Evolutionary conservation across 2,329 filamentous ascomycete species (phyloP).

Genomic region (Penicillium sp.): DNA sequence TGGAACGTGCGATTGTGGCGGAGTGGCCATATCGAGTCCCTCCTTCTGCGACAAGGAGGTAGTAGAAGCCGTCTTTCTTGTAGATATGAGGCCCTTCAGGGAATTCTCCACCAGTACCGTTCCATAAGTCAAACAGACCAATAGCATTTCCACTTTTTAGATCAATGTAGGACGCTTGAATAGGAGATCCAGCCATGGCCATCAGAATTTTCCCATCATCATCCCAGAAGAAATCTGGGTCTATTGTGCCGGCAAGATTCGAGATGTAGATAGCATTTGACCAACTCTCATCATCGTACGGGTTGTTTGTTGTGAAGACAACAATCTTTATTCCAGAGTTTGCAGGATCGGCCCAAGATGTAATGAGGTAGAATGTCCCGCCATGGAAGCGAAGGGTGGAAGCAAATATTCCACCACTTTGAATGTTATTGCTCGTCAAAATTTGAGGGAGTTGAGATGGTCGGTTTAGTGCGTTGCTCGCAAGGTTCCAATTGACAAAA

Average conservation of each 20-base stretch:
- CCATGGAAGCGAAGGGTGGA: no score
- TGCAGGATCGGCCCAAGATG: no score
- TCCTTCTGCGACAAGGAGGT: constrained; percentile 24
- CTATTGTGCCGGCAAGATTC: not conserved
- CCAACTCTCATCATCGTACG: no score
- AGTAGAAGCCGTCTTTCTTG: constrained; percentile 29
- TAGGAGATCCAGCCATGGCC: not conserved
- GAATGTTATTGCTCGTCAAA: constrained; percentile 9
- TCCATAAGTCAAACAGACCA: constrained; percentile 36
- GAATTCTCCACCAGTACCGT: constrained; percentile 47
- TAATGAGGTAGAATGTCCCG: no score
- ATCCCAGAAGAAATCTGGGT: not conserved
- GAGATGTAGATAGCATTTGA: no score
- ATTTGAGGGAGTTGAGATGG: constrained; percentile 23
- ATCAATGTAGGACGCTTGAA: not conserved
- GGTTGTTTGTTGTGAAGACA: no score
- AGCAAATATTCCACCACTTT: no score
- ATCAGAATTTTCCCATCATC: not conserved
- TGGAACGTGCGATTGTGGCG: constrained; percentile 29
- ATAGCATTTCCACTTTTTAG: not conserved
- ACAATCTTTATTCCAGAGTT: no score
- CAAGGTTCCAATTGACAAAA: constrained; percentile 27
- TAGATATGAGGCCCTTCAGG: constrained; percentile 31
- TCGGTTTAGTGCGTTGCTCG: constrained; percentile 27
- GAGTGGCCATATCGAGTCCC: not conserved